phyloP scores from a whole-genome alignment of 2,329 filamentous ascomycete genomes.

The Plectosphaerella cucumerina region DNA sequence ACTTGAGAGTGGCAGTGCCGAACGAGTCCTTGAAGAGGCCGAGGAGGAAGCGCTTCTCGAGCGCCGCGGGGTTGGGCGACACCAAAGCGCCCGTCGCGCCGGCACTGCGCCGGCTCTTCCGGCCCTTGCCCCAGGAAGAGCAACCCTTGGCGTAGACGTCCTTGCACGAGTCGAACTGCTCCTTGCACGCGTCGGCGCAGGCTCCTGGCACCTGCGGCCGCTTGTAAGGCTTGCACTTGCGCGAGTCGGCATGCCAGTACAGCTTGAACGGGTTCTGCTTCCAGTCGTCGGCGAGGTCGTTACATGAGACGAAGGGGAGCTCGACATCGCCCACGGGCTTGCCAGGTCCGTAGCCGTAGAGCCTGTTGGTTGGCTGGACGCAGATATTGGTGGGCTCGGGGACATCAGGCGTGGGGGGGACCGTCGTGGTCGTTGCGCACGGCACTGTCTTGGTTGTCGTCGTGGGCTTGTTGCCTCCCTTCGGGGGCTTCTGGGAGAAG shows the following conservation, averaged over 20 bases:
- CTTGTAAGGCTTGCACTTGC: constrained; percentile 39
- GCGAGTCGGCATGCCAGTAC: constrained; percentile 39
- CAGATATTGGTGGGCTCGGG: constrained; percentile 48
- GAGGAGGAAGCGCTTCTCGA: constrained; percentile 13
- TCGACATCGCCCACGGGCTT: constrained; percentile 49
- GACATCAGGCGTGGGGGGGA: constrained; percentile 26
- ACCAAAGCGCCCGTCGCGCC: constrained; percentile 1
- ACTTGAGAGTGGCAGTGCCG: constrained; percentile 32
- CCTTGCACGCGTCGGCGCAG: constrained; percentile 49
- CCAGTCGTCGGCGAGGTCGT: constrained; percentile 42
- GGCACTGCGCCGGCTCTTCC: constrained; percentile 14
- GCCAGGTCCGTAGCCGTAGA: constrained; percentile 64
- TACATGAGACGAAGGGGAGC: constrained; percentile 51
- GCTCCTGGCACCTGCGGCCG: constrained; percentile 30
- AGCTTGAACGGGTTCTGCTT: constrained; percentile 41
- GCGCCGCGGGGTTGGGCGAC: constrained; percentile 8
- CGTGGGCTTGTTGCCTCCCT: constrained; percentile 24
- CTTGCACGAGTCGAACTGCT: constrained; percentile 45
- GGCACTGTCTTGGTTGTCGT: constrained; percentile 23
- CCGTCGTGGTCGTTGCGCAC: constrained; percentile 17
- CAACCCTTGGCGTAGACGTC: constrained; percentile 46
- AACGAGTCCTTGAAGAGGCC: constrained; percentile 20
- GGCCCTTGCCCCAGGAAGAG: constrained; percentile 43
- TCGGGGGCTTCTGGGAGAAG: constrained; percentile 35
- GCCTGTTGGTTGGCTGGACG: constrained; percentile 48